Conservation (phyloP, 1,284 basidiomycete genomes). For the Entoloma clypeatum region DNA sequence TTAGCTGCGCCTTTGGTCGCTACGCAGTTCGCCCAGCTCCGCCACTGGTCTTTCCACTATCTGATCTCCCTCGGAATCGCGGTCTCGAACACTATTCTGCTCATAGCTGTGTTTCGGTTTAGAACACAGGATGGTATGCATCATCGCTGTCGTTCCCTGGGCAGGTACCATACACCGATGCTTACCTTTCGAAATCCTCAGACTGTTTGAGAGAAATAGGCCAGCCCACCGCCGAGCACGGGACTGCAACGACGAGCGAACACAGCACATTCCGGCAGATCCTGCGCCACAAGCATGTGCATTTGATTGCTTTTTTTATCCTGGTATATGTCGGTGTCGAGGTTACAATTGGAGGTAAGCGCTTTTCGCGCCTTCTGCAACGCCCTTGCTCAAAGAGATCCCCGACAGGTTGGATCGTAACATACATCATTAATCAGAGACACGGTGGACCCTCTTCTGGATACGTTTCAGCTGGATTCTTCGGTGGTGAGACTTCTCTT, state of each 20-base stretch:
- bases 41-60: constrained; percentile 58
- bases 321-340: constrained; percentile 69
- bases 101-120: constrained; percentile 50
- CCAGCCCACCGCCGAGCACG: constrained; percentile 32
- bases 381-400: neutral
- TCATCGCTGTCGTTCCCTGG: neutral
- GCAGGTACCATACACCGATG: too few relatives aligned
- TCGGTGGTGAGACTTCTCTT: constrained; percentile 36
- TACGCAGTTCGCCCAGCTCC: constrained; percentile 58
- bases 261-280: constrained; percentile 54
- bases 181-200: constrained; percentile 16
- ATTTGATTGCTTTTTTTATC: constrained; percentile 57
- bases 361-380: neutral
- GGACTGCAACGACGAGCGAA: constrained; percentile 31
- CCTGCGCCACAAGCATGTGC: constrained; percentile 48
- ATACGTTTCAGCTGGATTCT: constrained; percentile 54
- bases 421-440: constrained; percentile 48
- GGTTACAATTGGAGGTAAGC: constrained; percentile 57
- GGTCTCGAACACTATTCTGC: constrained; percentile 39
- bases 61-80: constrained; percentile 57
- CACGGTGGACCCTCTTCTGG: constrained; percentile 46
- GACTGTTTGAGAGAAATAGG: constrained; percentile 42
- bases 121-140: constrained; percentile 45
- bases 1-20: constrained; percentile 62
- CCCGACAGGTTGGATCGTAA: constrained; percentile 55